Percentiles rank a stretch among this genome's conserved stretches.
phyloP scores from a whole-genome alignment of 164 flowering plant genomes.

The Liquidambar formosana region DNA sequence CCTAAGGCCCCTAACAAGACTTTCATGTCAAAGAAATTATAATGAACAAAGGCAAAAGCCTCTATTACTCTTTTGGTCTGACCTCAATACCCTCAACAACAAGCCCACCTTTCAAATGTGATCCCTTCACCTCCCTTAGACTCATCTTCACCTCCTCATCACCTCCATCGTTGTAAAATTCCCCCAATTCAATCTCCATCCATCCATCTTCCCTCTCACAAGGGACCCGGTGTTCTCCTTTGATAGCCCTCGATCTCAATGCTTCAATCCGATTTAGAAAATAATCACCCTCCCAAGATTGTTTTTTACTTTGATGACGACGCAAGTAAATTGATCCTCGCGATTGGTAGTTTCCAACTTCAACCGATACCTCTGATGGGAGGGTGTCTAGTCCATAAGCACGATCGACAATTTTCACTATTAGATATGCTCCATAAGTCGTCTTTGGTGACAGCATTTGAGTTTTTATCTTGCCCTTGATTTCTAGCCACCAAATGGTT shows the following conservation, averaged over 20 bases:
- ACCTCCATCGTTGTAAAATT: conserved; percentile 27
- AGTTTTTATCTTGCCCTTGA: conserved; percentile 40
- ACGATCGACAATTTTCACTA: conserved; percentile 35
- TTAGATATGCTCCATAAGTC: conserved; percentile 46
- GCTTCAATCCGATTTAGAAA: conserved; percentile 2
- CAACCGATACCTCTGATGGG: conserved; percentile 39
- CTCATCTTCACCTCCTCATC: conserved; percentile 30
- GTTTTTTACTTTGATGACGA: not conserved
- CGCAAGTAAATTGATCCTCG: conserved; percentile 26
- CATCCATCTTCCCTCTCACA: conserved; percentile 40
- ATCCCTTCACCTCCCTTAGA: conserved; percentile 31
- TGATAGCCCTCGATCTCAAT: conserved; percentile 2
- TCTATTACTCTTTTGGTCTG: conserved; percentile 19
- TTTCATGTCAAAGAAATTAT: too few relatives aligned
- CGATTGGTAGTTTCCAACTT: conserved; percentile 24
- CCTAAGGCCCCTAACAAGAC: too few relatives aligned
- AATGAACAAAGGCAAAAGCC: too few relatives aligned
- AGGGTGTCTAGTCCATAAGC: conserved; percentile 47
- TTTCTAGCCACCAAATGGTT: conserved; percentile 51
- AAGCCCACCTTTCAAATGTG: conserved; percentile 38
- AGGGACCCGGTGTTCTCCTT: not conserved
- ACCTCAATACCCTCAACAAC: conserved; percentile 35
- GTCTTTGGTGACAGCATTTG: conserved; percentile 48
- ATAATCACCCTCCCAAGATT: not conserved
- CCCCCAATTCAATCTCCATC: conserved; percentile 57